phyloP scores from a whole-genome alignment of 2,329 filamentous ascomycete genomes.

The Apiospora arundinis region DNA sequence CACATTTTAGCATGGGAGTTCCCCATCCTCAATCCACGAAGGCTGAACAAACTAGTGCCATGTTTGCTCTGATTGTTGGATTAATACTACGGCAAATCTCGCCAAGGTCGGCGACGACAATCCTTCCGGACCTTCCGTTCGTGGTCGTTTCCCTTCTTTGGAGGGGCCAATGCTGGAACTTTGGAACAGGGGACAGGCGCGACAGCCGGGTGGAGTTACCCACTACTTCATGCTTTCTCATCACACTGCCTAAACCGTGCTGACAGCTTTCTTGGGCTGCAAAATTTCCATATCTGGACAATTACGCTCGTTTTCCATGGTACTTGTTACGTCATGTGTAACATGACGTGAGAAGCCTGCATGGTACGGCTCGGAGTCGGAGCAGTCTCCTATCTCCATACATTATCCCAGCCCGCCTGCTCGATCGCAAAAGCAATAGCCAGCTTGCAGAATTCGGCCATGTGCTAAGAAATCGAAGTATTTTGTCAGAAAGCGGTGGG shows the following conservation, averaged over 20 bases:
- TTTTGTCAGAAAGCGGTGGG: background rate
- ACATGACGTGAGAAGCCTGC: constrained; percentile 4
- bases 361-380: background rate
- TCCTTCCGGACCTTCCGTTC: background rate
- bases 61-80: background rate
- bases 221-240: background rate
- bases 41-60: background rate
- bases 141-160: background rate
- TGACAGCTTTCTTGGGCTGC: background rate
- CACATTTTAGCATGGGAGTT: background rate
- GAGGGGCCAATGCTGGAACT: background rate
- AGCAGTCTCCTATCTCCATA: constrained; percentile 41
- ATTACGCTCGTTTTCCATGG: background rate
- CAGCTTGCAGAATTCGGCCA: constrained; percentile 48
- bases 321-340: background rate
- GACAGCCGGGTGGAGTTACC: constrained; percentile 8
- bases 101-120: background rate
- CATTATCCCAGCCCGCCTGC: constrained; percentile 48
- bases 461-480: constrained; percentile 38
- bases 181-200: background rate
- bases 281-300: background rate
- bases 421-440: constrained; percentile 48
- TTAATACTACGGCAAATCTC: background rate
- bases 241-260: background rate
- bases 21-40: background rate